Evolutionary conservation across 176 grass and related monocot species (phyloP), one percentile per base, ranked within the genome.

Genomic region (Tillandsia fasciculata): DNA sequence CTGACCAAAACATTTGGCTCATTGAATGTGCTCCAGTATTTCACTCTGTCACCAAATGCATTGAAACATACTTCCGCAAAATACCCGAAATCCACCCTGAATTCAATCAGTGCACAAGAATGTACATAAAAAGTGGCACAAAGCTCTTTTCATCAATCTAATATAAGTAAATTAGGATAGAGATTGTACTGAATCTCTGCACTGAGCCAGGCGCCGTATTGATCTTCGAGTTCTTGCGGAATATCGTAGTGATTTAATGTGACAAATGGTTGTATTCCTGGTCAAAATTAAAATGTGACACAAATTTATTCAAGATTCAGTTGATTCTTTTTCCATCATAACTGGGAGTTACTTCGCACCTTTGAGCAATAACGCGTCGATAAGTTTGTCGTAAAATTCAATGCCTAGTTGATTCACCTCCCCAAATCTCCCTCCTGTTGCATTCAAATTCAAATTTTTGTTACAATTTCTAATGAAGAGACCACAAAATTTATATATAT

Each of bases 221-320:
- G 51, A 77, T 83, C 85, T 54, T 88, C 79, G 2, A 92, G 73
- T 67, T 85, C 82, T 53, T 88, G 85, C 3, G 89, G 82, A 52
- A 88, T 53, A 50, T 92, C 89, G 17, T 78, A 83, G 76, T 88
- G 89, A 50, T 13, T 83, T 50, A 92, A 52, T 12, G 89, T 88
- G 10, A 92, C 85, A 83, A 92, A 92, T 14, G 89, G 89, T 56
- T 92, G 74, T 69, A 92, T 88, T 29, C 82, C 89, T 88, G 65
- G 24, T 64, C 64, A 27, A 70, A 20, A 52, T 29, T 17, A 56
- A 68, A 63, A 11, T 42, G 49, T 53, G 10, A 73, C 29, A 13
- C 10, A 72, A 75, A 69, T 53, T 66, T 5, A 49, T 23, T 79
- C 24, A 24, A 24, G 24, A 24, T 24, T 24, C 24, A 24, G 24